Evolutionary conservation across 2,329 filamentous ascomycete genomes (phyloP), one percentile per base, ranked within the genome.

Genomic region (Drechslera avenae): DNA sequence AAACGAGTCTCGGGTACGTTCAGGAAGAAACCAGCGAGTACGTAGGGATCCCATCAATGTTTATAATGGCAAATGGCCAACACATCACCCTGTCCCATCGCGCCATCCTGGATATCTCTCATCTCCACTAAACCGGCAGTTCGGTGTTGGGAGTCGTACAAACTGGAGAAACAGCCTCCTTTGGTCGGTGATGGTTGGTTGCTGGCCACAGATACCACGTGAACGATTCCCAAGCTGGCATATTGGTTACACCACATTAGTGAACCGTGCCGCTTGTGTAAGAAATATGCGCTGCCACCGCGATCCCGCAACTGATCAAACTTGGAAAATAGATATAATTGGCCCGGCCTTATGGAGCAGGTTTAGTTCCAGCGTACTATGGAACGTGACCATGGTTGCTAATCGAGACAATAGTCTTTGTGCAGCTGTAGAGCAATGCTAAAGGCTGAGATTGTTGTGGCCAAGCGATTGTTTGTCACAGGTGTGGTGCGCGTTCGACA

Each of bases 161-260:
- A 18, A 13, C 21, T 32, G 45, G 21, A 23, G 23, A 35, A 18
- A 16, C 13, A n/a, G 19, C 35, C 31, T 35, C 37, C 18, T 42
- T 35, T 30, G 23, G 31, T 42, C 17, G 6, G 17, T 42, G 18
- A 33, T 16, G n/a, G n/a, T 47, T 30, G 45, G 13, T 17, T 16
- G 5, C 16, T 31, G 31, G 21, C 10, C 26, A 16, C 9, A 31
- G 19, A 48, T 21, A 42, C 45, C 45, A 48, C 37, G 21, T 18
- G 31, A n/a, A 19, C n/a, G 45, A 32, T 40, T 46, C 35, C 28
- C 18, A 6, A 39, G n/a, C 34, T 18, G 18, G 35, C 31, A 30
- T 32, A 21, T 19, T 21, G 12, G 47, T 50, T 46, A 4, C 47
- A 50, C 47, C 14, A 23, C 28, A 9, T 28, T 46, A 23, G 39